Percentiles rank a stretch among this genome's conserved stretches.
Conservation (phyloP, 2,329 filamentous ascomycete genomes). For the Colletotrichum eremochloae region DNA sequence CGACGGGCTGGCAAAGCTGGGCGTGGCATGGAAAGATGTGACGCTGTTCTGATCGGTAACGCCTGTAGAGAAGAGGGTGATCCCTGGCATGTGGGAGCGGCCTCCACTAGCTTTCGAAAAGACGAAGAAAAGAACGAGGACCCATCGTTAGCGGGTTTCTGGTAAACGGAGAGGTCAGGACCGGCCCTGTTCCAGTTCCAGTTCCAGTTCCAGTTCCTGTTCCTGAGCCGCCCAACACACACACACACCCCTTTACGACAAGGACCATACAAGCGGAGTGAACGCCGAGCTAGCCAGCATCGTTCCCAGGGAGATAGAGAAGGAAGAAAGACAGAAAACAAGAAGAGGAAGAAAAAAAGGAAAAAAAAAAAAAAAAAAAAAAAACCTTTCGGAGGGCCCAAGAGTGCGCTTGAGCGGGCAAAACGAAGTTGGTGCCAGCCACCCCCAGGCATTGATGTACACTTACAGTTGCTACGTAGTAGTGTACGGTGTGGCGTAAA, state of each 20-base stretch:
- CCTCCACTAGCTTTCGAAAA: background rate
- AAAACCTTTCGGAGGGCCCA: background rate
- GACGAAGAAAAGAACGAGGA: background rate
- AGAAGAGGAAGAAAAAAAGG: too few species aligned
- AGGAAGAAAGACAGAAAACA: background rate
- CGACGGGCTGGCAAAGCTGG: background rate
- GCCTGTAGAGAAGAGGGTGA: constrained; percentile 16
- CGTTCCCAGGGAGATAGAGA: background rate
- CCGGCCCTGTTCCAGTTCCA: too few species aligned
- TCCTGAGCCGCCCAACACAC: background rate
- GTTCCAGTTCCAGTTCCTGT: background rate
- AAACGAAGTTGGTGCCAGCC: too few species aligned
- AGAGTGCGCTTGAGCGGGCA: background rate
- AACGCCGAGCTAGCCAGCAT: background rate
- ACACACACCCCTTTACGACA: background rate
- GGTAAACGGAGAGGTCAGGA: background rate
- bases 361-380: too few species aligned
- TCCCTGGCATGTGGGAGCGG: background rate
- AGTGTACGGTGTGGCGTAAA: too few species aligned
- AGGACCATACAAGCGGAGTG: background rate
- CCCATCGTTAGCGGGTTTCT: background rate
- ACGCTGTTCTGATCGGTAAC: constrained; percentile 12
- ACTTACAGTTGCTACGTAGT: background rate
- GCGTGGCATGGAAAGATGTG: background rate
- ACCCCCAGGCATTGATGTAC: background rate